Percentiles rank a stretch among this genome's conserved stretches.
Evolutionary conservation across 768 basidiomycete species (phyloP).

Genomic region (Rhizopogon salebrosus): DNA sequence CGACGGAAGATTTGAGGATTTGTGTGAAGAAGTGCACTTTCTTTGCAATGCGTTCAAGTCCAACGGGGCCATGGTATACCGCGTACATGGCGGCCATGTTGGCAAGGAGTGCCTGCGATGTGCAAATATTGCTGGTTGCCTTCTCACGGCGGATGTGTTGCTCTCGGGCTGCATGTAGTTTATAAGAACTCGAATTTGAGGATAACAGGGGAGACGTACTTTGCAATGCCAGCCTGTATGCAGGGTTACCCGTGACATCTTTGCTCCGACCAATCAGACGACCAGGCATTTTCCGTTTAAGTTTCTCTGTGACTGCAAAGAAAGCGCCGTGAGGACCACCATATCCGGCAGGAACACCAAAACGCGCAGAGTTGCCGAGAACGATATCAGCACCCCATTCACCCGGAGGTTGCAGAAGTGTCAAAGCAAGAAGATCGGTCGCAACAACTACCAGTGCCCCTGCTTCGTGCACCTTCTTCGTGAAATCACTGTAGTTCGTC

Average conservation of each 20-base stretch:
- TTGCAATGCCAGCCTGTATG: conserved; percentile 90
- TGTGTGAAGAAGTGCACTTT: conserved; percentile 89
- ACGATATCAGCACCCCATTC: conserved; percentile 99
- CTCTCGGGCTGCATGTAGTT: conserved; percentile 64
- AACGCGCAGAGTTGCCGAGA: conserved; percentile 91
- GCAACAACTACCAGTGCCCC: conserved; percentile 86
- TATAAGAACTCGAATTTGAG: conserved; percentile 4
- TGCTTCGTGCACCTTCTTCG: conserved; percentile 60
- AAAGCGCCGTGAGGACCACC: conserved; percentile 98
- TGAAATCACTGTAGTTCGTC: conserved; percentile 63
- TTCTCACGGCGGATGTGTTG: conserved; percentile 98
- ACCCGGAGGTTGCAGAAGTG: conserved; percentile 90
- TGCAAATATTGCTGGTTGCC: conserved; percentile 98
- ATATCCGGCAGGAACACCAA: conserved; percentile 96
- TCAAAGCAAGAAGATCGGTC: conserved; percentile 89
- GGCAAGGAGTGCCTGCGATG: conserved; percentile 93
- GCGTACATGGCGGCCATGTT: conserved; percentile 99
- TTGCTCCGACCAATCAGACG: conserved; percentile 88
- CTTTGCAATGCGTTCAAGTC: conserved; percentile 77
- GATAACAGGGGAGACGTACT: conserved; percentile 48
- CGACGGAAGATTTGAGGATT: conserved; percentile 62
- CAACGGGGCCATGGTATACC: conserved; percentile 90
- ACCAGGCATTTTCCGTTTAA: conserved; percentile 99
- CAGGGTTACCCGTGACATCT: conserved; percentile 78
- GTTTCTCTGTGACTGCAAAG: conserved; percentile 86